phyloP scores from a whole-genome alignment of 345 rosid genomes.

The Eucalyptus sp. region DNA sequence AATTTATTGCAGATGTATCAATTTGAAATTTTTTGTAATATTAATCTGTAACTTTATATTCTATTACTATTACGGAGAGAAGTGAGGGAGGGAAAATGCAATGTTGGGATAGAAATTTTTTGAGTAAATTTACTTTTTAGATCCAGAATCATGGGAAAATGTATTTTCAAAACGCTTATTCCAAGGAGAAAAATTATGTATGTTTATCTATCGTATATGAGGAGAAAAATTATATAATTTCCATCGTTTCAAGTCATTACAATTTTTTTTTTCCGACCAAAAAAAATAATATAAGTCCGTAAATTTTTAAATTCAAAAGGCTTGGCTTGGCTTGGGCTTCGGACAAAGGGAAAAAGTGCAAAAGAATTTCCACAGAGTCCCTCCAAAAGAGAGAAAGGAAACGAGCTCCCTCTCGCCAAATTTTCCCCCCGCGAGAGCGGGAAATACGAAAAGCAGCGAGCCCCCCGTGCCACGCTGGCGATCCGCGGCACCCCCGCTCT shows the following conservation, averaged over 20 bases:
- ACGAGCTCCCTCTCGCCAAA: background rate
- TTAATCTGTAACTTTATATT: accelerated
- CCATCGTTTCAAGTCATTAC: background rate
- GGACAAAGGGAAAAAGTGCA: background rate
- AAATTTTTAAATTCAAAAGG: background rate
- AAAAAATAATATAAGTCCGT: background rate
- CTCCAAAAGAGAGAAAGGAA: background rate
- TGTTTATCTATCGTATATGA: too few relatives aligned
- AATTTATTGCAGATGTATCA: accelerated
- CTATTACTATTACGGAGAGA: accelerated
- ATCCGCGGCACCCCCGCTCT: background rate
- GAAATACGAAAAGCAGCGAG: background rate
- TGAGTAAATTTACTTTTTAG: too few relatives aligned
- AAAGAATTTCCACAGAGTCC: too few relatives aligned
- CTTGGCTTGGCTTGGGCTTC: background rate
- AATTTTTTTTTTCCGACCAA: too few relatives aligned
- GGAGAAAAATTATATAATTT: too few relatives aligned
- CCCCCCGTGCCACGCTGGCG: background rate
- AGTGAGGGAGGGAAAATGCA: accelerated
- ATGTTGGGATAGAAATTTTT: accelerated
- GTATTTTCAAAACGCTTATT: background rate
- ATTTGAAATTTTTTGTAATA: accelerated
- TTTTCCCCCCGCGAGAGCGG: background rate
- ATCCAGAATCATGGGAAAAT: accelerated
- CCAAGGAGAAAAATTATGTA: too few relatives aligned